Base-by-base conservation (phyloP, 2,329 filamentous ascomycete genomes). In the Aspergillus novoparasiticus region DNA sequence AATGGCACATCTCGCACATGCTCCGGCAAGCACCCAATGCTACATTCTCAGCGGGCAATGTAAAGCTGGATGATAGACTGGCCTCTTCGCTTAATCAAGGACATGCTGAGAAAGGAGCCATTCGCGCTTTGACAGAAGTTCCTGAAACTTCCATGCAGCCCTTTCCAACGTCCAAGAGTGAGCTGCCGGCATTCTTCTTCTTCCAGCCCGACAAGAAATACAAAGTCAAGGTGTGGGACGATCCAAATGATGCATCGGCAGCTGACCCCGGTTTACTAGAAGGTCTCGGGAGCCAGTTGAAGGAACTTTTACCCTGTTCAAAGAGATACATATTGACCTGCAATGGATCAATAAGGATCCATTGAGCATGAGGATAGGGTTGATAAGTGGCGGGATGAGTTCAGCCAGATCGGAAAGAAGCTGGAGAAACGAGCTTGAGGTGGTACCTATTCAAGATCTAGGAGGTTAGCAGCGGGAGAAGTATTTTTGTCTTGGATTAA, bases 1-100 rank as follows among this genome's bases (percentile, higher is more conserved):
- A 81, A 45, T 60, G 67, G 3, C 76, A 82, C 59, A 80, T 83
- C 43, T 75, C 80, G 21, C 81, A 83, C 62, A 73, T 81, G 48
- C 77, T 83, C 30, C 72, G 77, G 21, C 70, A 72, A 3, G 72
- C 79, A 0, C 81, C 80, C 23, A 83, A 82, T 66, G 78, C 75
- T 11, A 71, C 74, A 4, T 71, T 79, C 1, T 75, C 73, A 0
- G 75, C 76, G 19, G 71, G 67, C 28, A 57, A 63, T 12, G 30
- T 65, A 19, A 43, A 23, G 1, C 23, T 64, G 16, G 21, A 32
- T 6, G 57, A 56, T 12, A 28, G 60, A 19, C 53, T 57, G 26
- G 51, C 23, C 21, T 41, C 64, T 68, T 12, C 61, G 9, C 51
- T 54, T 8, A n/a, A 19, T 19, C n/a, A 39, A 26, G 5, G 9